Conservation (phyloP, 2,329 filamentous ascomycete species). For the Volutella citrinella region DNA sequence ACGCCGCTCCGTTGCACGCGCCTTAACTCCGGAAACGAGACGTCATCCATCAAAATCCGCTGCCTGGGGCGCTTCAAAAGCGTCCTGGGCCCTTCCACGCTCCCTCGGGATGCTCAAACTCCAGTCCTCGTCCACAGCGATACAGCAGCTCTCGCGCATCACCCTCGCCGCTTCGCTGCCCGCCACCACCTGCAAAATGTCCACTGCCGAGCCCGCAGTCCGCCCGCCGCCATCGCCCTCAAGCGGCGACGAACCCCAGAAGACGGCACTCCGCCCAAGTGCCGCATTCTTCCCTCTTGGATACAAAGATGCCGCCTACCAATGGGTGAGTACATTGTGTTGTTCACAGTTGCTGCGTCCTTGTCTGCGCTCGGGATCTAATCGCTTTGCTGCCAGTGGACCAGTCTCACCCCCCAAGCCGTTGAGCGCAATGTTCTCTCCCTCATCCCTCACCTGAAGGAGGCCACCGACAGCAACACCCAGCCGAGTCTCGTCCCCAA, state of each 20-base stretch:
- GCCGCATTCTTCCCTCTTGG: conserved; percentile 73
- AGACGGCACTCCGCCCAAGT: conserved; percentile 24
- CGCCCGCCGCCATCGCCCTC: conserved; percentile 17
- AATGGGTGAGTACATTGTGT: conserved; percentile 66
- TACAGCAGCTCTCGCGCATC: conserved; percentile 42
- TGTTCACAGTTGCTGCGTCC: neutral
- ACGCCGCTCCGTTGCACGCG: no score
- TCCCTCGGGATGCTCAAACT: conserved; percentile 44
- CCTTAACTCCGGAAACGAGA: conserved; percentile 26
- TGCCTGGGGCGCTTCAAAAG: conserved; percentile 22
- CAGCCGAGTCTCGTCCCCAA: conserved; percentile 83
- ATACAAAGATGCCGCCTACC: conserved; percentile 85
- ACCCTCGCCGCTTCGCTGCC: conserved; percentile 28
- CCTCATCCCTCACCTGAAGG: conserved; percentile 77
- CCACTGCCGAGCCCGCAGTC: conserved; percentile 28
- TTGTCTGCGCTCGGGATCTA: conserved; percentile 5
- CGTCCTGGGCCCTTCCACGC: conserved; percentile 13
- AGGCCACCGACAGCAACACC: conserved; percentile 63
- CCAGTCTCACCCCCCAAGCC: conserved; percentile 72
- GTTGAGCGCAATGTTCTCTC: conserved; percentile 88
- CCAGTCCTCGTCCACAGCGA: conserved; percentile 33
- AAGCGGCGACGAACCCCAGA: conserved; percentile 24
- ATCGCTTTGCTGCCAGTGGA: conserved; percentile 62
- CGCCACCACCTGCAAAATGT: conserved; percentile 29
- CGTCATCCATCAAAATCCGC: conserved; percentile 21